Conservation (phyloP, 2,329 filamentous ascomycete species). For the Scolecobasidium constrictum region DNA sequence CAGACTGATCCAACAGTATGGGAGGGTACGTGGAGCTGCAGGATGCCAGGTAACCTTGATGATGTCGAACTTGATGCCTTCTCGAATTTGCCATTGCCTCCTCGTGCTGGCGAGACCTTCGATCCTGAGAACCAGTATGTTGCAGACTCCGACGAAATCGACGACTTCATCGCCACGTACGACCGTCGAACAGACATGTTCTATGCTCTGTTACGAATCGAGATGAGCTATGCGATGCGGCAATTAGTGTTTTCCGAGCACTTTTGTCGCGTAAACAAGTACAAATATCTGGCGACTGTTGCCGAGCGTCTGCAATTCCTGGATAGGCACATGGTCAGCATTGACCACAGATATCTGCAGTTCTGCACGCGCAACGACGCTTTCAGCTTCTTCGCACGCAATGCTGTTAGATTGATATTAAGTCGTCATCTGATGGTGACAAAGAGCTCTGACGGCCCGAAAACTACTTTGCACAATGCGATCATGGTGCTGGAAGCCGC, state of each 20-base stretch:
- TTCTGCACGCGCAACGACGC: constrained; percentile 5
- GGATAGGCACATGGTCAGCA: background rate
- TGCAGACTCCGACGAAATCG: background rate
- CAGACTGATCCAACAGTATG: constrained; percentile 1
- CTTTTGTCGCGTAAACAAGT: constrained; percentile 1
- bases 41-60: constrained; percentile 3
- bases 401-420: constrained; percentile 6
- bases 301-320: constrained; percentile 2
- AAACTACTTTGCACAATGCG: constrained; percentile 3
- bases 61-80: constrained; percentile 4
- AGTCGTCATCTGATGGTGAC: constrained; percentile 5
- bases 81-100: constrained; percentile 3
- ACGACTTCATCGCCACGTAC: background rate
- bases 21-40: constrained; percentile 4
- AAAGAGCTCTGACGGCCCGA: background rate
- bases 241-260: background rate
- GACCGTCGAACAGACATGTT: constrained; percentile 8
- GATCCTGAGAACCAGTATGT: constrained; percentile 1
- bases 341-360: constrained; percentile 7
- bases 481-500: constrained; percentile 6
- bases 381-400: constrained; percentile 8
- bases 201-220: constrained; percentile 1
- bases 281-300: background rate
- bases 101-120: constrained; percentile 4
- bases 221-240: background rate